Evolutionary conservation across 148 eudicot genomes (phyloP).

Genomic region (Rhododendron kiyosumense): DNA sequence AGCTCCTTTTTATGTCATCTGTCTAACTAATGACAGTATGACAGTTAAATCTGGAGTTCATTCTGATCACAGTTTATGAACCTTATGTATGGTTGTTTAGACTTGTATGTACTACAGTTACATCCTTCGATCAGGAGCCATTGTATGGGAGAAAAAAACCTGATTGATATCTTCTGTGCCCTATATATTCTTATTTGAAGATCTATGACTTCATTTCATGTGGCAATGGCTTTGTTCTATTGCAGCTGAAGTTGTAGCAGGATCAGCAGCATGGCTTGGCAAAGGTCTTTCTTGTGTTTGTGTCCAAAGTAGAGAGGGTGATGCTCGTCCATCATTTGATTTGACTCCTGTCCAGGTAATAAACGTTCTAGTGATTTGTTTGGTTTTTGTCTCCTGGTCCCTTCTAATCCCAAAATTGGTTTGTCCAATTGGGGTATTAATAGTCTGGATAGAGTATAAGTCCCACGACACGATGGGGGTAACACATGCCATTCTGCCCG

Average conservation of each 20-base stretch:
- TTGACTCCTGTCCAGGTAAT: conserved; percentile 79
- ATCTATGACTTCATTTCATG: conserved; percentile 10
- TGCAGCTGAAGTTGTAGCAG: conserved; percentile 92
- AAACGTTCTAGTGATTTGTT: conserved; percentile 7
- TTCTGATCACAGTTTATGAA: conserved; percentile 21
- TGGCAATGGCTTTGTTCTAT: conserved; percentile 23
- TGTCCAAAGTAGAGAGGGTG: conserved; percentile 88
- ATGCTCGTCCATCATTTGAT: conserved; percentile 89
- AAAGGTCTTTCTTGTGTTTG: conserved; percentile 97
- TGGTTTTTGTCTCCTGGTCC: not conserved
- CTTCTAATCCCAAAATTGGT: not conserved
- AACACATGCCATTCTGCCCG: not conserved
- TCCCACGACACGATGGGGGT: not conserved
- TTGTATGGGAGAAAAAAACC: not conserved
- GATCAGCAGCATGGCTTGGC: conserved; percentile 99
- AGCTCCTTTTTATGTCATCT: not conserved
- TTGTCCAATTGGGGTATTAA: not conserved
- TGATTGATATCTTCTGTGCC: not conserved
- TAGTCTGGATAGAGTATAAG: not conserved
- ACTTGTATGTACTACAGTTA: not conserved
- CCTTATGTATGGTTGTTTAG: not conserved
- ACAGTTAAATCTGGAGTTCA: conserved; percentile 11
- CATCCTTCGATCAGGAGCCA: not conserved
- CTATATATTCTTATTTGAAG: not conserved
- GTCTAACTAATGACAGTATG: not conserved